Base-by-base conservation (phyloP, 2,329 filamentous ascomycete genomes). In the Nannizziopsis barbatae region DNA sequence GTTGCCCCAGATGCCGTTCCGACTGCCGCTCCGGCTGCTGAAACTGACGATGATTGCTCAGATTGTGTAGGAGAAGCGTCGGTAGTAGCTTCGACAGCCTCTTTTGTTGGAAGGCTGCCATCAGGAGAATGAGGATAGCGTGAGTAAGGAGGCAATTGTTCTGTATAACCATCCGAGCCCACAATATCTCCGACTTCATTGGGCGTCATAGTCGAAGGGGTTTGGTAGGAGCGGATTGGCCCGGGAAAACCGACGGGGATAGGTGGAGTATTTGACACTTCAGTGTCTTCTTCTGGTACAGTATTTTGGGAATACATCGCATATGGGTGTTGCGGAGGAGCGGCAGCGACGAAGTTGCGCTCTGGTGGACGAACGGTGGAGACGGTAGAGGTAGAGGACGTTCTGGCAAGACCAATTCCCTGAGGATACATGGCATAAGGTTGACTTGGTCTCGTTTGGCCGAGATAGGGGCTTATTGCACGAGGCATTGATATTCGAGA, bases 71-170 rank as follows among this genome's bases (percentile, higher is more conserved):
- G 55, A 5, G 73, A 54, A 31, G 56, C 52, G 53, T 57, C 58
- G 36, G 54, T 51, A 11, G 14, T 20, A 14, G 33, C 18, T 22
- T 57, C 52, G 22, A 51, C 50, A 72, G 70, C 68, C 1, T 61
- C 58, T 76, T 87, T 72, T 64, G 76, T 61, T 61, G 75, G 65
- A 67, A 81, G 71, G 49, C 86, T 83, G 45, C 93, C 85, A 27
- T 27, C 22, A 27, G 22, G 22, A 27, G 22, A 27, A 27, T 27
- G 22, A 2, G 89, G 86, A 65, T 93, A 95, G 62, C 87, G 76
- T 11, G 86, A 86, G 62, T 96, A 96, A 0, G 90, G 90, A 10
- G 90, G 90, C 14, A 95, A 71, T 63, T 94, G 86, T 65, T 96
- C 90, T 1, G 84, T 83, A 61, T 95, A 88, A 1, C 89, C 89